These are phyloP conservation scores for Paxillus involutus DNA, from an alignment of 768 basidiomycete species.

Conservation along the genomic window DNA sequence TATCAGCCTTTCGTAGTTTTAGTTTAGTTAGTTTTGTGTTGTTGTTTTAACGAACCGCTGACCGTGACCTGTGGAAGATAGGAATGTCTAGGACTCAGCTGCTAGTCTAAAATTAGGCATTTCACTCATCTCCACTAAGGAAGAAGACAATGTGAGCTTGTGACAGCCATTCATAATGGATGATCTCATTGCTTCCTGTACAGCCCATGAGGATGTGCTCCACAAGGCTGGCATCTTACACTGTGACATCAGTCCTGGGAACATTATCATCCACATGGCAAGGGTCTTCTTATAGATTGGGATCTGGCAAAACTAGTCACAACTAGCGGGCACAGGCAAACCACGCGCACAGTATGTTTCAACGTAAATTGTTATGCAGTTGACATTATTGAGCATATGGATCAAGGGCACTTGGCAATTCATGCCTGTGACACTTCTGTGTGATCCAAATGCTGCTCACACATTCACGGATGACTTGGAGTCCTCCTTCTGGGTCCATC, in stretches of 20 bases:
- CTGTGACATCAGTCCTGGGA: background rate
- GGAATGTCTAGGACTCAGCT: too few relatives aligned
- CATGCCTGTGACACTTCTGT: background rate
- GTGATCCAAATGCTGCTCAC: background rate
- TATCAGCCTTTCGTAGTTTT: too few relatives aligned
- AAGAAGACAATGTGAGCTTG: too few relatives aligned
- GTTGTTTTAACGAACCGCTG: too few relatives aligned
- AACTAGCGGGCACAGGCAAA: background rate
- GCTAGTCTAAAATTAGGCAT: too few relatives aligned
- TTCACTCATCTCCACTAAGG: too few relatives aligned
- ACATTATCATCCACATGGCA: background rate
- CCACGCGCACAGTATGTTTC: background rate
- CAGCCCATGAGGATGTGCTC: background rate
- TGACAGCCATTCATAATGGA: background rate
- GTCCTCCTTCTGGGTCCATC: background rate
- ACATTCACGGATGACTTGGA: background rate
- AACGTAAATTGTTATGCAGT: background rate
- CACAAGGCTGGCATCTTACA: background rate
- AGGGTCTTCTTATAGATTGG: constrained; percentile 3
- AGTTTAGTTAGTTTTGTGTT: too few relatives aligned
- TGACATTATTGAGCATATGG: background rate
- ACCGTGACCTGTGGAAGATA: too few relatives aligned
- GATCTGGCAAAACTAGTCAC: background rate
- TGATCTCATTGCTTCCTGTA: background rate
- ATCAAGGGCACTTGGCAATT: constrained; percentile 5